Evolutionary conservation across 208 protist genomes (phyloP).

Genomic region (Trypanosoma grayi): DNA sequence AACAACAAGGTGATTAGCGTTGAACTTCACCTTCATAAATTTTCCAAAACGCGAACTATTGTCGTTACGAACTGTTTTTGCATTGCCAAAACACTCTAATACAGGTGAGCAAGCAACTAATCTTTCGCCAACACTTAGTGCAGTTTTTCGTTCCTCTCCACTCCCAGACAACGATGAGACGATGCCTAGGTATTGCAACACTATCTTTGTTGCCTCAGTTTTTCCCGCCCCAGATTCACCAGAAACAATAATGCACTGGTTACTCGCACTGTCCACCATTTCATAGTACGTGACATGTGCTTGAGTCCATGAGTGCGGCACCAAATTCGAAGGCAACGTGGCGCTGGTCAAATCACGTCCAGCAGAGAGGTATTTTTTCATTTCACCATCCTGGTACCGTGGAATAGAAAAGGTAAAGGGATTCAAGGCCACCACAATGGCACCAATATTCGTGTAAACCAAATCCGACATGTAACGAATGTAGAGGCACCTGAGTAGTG

Average conservation of each 20-base stretch:
- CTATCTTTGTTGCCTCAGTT: constrained; percentile 68
- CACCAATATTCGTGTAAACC: constrained; percentile 44
- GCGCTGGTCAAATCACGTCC: constrained; percentile 13
- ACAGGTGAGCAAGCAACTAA: constrained; percentile 60
- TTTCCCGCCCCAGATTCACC: constrained; percentile 90
- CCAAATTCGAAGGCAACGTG: constrained; percentile 2
- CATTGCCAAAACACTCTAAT: constrained; percentile 77
- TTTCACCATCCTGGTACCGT: constrained; percentile 29
- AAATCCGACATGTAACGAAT: constrained; percentile 33
- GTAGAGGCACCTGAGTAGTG: constrained; percentile 27
- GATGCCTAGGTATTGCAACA: constrained; percentile 61
- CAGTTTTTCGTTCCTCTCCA: constrained; percentile 17
- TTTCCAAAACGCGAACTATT: constrained; percentile 56
- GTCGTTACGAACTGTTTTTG: constrained; percentile 76
- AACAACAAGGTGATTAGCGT: constrained; percentile 22
- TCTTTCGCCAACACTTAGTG: constrained; percentile 29
- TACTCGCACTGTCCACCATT: constrained; percentile 26
- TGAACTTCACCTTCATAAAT: constrained; percentile 50
- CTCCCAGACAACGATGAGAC: constrained; percentile 16
- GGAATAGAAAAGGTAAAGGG: constrained; percentile 42
- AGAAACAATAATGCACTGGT: constrained; percentile 56
- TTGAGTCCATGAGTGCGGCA: constrained; percentile 29
- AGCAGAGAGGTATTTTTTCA: constrained; percentile 33
- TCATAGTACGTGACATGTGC: constrained; percentile 36
- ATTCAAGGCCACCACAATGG: constrained; percentile 39